Percentiles rank a stretch among this genome's conserved stretches.
phyloP scores from a whole-genome alignment of 2,329 filamentous ascomycete species.

The Aspergillus sp. region DNA sequence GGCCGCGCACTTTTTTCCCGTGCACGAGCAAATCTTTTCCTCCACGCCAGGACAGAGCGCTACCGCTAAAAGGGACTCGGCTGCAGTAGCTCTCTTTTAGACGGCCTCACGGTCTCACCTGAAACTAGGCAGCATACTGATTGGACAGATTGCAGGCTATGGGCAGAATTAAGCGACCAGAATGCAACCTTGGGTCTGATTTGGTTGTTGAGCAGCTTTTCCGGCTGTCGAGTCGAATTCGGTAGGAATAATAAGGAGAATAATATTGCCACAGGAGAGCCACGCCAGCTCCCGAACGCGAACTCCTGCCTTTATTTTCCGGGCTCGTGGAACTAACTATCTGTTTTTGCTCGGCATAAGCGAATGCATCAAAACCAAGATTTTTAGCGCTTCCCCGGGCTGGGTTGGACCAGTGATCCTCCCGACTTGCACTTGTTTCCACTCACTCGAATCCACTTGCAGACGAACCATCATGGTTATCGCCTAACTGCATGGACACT shows the following conservation, averaged over 20 bases:
- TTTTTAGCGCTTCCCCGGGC: conserved; percentile 14
- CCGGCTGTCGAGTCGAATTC: background rate
- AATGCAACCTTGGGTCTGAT: conserved; percentile 9
- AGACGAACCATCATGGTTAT: conserved; percentile 7
- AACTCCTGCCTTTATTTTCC: background rate
- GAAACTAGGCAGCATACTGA: conserved; percentile 10
- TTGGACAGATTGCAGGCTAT: background rate
- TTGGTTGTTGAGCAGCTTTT: background rate
- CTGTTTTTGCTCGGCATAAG: conserved; percentile 1
- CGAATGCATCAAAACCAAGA: background rate
- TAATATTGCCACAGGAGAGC: background rate
- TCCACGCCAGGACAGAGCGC: background rate
- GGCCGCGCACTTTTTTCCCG: background rate
- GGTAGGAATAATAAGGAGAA: background rate
- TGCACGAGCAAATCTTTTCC: background rate
- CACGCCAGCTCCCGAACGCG: background rate
- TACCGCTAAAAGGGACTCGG: background rate
- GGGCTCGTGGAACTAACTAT: conserved; percentile 6
- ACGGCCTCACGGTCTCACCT: conserved; percentile 1
- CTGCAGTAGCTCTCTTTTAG: background rate
- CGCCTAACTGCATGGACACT: background rate
- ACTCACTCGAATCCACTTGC: conserved; percentile 7
- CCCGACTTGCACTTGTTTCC: conserved; percentile 10
- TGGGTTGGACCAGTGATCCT: conserved; percentile 13
- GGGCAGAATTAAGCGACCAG: background rate